These are phyloP conservation scores for Trichoderma sp. DNA, from an alignment of 2,329 filamentous ascomycete genomes.

Conservation along the genomic window DNA sequence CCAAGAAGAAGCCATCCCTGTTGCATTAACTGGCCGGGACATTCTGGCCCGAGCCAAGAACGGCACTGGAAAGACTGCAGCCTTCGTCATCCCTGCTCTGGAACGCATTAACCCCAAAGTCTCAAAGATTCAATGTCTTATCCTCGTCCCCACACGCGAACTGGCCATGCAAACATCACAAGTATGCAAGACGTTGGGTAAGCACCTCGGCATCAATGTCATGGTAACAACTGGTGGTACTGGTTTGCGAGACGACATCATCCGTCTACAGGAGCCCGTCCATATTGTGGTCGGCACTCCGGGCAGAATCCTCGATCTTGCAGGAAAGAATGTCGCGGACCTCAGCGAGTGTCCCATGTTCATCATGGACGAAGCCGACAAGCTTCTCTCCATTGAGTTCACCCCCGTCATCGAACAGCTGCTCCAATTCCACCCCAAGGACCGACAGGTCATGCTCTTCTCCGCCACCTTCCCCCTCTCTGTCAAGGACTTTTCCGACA, in stretches of 20 bases:
- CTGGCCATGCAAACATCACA: slow-evolving; percentile 97
- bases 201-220: slow-evolving; percentile 95
- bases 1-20: slow-evolving; percentile 98
- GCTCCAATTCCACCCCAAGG: slow-evolving; percentile 91
- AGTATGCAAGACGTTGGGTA: slow-evolving; percentile 97
- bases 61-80: slow-evolving; percentile 96
- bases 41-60: slow-evolving; percentile 97
- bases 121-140: slow-evolving; percentile 93
- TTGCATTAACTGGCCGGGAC: slow-evolving; percentile 91
- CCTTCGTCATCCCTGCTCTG: slow-evolving; percentile 93
- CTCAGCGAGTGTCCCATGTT: slow-evolving; percentile 96
- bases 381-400: slow-evolving; percentile 94
- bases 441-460: slow-evolving; percentile 99
- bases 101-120: slow-evolving; percentile 97
- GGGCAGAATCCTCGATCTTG: slow-evolving; percentile 92
- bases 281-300: slow-evolving; percentile 98
- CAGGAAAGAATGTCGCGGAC: slow-evolving; percentile 94
- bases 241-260: slow-evolving; percentile 91
- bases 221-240: slow-evolving; percentile 99
- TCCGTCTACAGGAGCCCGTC: slow-evolving; percentile 89
- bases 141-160: slow-evolving; percentile 95
- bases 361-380: slow-evolving; percentile 99
- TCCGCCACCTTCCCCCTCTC: slow-evolving; percentile 96
- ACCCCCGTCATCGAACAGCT: slow-evolving; percentile 97
- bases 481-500: slow-evolving; percentile 97